Conservation (phyloP, 805 yeast genomes). For the Ogataea populi-albae region DNA sequence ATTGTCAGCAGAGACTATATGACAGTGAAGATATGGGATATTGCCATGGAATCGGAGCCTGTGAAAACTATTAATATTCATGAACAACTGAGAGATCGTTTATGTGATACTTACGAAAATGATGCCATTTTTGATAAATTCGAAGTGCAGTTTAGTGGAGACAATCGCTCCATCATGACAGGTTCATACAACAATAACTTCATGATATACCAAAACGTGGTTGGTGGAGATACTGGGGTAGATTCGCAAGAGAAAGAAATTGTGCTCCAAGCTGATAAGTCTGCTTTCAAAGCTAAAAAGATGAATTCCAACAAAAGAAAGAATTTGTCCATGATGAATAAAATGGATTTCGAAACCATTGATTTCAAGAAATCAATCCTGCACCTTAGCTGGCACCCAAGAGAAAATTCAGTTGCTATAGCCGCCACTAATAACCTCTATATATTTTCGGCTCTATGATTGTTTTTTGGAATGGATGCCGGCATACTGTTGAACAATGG, state of each 20-base stretch:
- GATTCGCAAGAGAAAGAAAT: constrained; percentile 53
- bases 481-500: background rate
- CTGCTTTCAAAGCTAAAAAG: constrained; percentile 85
- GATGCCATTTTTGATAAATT: constrained; percentile 98
- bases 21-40: constrained; percentile 98
- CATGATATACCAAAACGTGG: constrained; percentile 90
- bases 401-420: constrained; percentile 92
- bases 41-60: constrained; percentile 95
- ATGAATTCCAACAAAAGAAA: constrained; percentile 42
- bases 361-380: constrained; percentile 93
- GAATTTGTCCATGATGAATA: constrained; percentile 44
- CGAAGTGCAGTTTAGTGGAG: constrained; percentile 94
- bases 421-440: constrained; percentile 96
- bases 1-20: constrained; percentile 96
- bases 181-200: constrained; percentile 97
- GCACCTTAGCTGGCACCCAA: constrained; percentile 98
- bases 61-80: constrained; percentile 92
- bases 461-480: constrained; percentile 1
- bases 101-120: constrained; percentile 97
- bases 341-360: constrained; percentile 73
- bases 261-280: constrained; percentile 94
- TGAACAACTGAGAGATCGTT: constrained; percentile 86
- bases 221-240: constrained; percentile 24
- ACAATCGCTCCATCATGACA: constrained; percentile 87
- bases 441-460: constrained; percentile 70